Conservation (phyloP, 2,329 filamentous ascomycete species). For the Talaromyces sp. region DNA sequence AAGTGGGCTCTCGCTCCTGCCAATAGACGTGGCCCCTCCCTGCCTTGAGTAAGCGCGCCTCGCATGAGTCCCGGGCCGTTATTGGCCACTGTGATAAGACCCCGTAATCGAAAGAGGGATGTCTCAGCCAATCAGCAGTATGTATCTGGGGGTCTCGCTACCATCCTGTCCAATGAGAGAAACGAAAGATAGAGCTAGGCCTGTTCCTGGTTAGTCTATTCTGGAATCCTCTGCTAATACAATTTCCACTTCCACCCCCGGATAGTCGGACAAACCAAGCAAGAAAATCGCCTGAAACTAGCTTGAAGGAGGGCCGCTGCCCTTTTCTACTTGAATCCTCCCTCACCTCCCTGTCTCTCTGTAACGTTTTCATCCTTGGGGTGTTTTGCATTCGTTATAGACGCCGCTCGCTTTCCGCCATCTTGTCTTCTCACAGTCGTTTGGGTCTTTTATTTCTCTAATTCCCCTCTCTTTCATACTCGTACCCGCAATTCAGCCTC, state of each 20-base stretch:
- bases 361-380: conserved; percentile 3
- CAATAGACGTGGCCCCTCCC: background rate
- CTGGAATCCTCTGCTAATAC: background rate
- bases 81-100: background rate
- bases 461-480: background rate
- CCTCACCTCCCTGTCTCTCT: background rate
- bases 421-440: conserved; percentile 3
- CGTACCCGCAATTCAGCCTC: background rate
- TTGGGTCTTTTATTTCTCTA: background rate
- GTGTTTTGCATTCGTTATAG: conserved; percentile 11
- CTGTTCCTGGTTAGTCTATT: conserved; percentile 5
- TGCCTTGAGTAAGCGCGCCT: background rate
- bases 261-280: background rate
- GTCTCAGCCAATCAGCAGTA: background rate
- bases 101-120: background rate
- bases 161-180: background rate
- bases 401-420: conserved; percentile 13
- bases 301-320: background rate
- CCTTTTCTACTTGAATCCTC: background rate
- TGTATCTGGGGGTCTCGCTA: background rate
- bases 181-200: background rate
- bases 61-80: background rate
- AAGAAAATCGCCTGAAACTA: background rate
- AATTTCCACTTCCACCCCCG: background rate
- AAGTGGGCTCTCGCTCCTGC: background rate